Evolutionary conservation across 176 grass and related monocot genomes (phyloP).

Genomic region (Zea luxurians): DNA sequence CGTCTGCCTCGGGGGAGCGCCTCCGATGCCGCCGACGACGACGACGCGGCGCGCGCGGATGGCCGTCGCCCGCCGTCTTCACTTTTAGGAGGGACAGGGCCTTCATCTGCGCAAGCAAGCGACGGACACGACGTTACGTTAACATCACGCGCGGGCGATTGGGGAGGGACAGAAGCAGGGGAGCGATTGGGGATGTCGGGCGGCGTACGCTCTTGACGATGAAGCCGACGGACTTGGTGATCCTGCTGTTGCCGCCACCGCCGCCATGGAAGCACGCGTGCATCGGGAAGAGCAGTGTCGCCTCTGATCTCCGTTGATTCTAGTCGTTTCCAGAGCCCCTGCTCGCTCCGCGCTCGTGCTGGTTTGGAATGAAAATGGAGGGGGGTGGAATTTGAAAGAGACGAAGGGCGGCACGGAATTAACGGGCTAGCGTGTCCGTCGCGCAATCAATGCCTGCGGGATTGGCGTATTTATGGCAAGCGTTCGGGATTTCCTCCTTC

Average conservation of each 20-base stretch:
- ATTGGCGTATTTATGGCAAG: conserved; percentile 29
- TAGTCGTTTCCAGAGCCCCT: neutral
- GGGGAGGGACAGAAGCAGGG: neutral
- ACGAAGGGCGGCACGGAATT: conserved; percentile 37
- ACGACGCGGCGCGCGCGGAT: neutral
- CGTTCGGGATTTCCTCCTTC: neutral
- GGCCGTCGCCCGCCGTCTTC: conserved; percentile 30
- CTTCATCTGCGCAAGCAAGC: conserved; percentile 42
- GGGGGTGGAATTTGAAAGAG: conserved; percentile 29
- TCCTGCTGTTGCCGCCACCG: conserved; percentile 1
- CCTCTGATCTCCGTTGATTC: neutral
- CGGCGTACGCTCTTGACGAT: conserved; percentile 48
- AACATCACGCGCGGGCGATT: neutral
- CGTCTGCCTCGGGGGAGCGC: conserved; percentile 9
- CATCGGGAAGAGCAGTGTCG: conserved; percentile 24
- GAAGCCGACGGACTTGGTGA: conserved; percentile 32
- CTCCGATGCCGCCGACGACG: neutral
- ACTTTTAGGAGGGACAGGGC: conserved; percentile 43
- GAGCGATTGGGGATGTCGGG: neutral
- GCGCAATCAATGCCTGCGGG: conserved; percentile 37
- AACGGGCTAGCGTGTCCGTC: conserved; percentile 46
- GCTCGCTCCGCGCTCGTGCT: neutral
- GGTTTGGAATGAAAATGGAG: neutral
- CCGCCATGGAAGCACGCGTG: conserved; percentile 58
- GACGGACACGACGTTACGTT: too few species aligned